These are phyloP conservation scores for Tricholoma sp. DNA, from an alignment of 768 basidiomycete species.

Conservation along the genomic window DNA sequence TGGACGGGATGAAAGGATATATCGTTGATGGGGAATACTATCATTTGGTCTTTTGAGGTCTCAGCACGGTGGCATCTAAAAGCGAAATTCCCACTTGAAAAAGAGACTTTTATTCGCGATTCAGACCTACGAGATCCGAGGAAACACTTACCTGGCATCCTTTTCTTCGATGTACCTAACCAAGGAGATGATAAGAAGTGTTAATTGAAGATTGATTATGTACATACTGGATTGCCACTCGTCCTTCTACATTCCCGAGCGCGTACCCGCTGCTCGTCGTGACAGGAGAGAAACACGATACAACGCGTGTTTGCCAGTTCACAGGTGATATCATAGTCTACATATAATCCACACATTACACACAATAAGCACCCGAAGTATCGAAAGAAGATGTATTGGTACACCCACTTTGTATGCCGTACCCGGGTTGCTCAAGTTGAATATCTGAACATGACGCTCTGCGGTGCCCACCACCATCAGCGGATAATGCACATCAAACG, in stretches of 20 bases:
- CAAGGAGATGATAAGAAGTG: background rate
- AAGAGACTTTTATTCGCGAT: background rate
- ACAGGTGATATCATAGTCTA: slow-evolving; percentile 82
- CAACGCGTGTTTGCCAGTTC: slow-evolving; percentile 89
- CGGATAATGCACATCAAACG: slow-evolving; percentile 75
- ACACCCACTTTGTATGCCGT: slow-evolving; percentile 64
- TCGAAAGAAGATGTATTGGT: background rate
- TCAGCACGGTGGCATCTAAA: slow-evolving; percentile 81
- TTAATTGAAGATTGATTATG: background rate
- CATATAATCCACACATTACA: background rate
- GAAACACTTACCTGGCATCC: slow-evolving; percentile 49
- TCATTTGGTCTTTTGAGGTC: slow-evolving; percentile 53
- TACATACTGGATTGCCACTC: slow-evolving; percentile 92
- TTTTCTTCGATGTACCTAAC: slow-evolving; percentile 85
- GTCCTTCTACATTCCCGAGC: slow-evolving; percentile 82
- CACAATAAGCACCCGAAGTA: background rate
- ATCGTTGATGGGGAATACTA: slow-evolving; percentile 81
- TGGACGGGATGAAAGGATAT: slow-evolving; percentile 83
- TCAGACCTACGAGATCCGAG: background rate
- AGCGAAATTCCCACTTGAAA: slow-evolving; percentile 68
- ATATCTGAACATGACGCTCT: slow-evolving; percentile 87
- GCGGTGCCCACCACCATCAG: slow-evolving; percentile 92
- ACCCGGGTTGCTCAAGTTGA: slow-evolving; percentile 79
- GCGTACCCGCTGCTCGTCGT: slow-evolving; percentile 67
- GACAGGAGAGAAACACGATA: slow-evolving; percentile 73